Evolutionary conservation across 2,329 filamentous ascomycete species (phyloP).

Genomic region (Drechslerella dactyloides): DNA sequence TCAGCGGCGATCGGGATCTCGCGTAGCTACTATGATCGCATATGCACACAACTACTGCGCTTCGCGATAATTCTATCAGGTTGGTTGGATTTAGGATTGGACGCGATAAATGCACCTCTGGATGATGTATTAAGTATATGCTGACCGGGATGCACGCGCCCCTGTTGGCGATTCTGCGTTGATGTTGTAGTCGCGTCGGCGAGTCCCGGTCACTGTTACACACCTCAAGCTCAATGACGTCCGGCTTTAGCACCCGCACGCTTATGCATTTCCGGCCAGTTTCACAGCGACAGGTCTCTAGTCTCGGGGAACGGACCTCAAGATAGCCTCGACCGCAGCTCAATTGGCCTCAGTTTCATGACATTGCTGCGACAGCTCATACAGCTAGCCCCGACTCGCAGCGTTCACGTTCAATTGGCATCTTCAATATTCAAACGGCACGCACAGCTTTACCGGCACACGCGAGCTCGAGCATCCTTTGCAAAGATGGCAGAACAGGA

Average conservation of each 20-base stretch:
- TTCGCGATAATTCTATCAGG: too few relatives aligned
- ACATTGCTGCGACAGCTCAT: background rate
- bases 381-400: background rate
- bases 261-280: too few relatives aligned
- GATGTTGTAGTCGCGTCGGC: background rate
- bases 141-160: too few relatives aligned
- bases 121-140: too few relatives aligned
- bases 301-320: too few relatives aligned
- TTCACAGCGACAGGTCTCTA: too few relatives aligned
- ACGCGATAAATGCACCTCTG: too few relatives aligned
- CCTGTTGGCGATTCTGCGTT: background rate
- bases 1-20: too few relatives aligned
- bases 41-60: too few relatives aligned
- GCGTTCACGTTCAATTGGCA: background rate
- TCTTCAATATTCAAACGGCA: background rate
- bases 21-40: too few relatives aligned
- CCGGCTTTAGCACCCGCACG: too few relatives aligned
- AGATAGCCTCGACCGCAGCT: background rate
- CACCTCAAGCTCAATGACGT: background rate
- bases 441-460: background rate
- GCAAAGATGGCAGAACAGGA: constrained; percentile 20
- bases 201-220: background rate
- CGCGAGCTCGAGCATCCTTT: background rate
- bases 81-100: too few relatives aligned
- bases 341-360: background rate